Evolutionary conservation across 306 rosid genomes (phyloP), one percentile per base, ranked within the genome.

Genomic region (Vicia sativa): DNA sequence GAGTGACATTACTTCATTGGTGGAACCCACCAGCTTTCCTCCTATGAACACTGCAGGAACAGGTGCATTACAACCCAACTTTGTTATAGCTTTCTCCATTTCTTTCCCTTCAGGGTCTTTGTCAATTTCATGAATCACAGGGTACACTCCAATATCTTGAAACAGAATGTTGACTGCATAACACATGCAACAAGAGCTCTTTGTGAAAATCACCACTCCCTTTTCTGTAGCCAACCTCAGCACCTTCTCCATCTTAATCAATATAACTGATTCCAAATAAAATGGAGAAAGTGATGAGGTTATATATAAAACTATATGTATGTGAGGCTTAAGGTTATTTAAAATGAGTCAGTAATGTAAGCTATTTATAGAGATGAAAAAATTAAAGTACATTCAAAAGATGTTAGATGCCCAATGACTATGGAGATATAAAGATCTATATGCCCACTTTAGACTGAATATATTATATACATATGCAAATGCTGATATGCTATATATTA

Each of bases 1-100:
- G 34, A 87, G 95, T 31, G 99, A 95, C 99, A 95, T 95, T 72
- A 95, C 93, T 80, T 95, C 99, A 64, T 95, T 95, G 48, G 97
- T 95, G 64, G 99, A 95, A 10, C 99, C 99, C 42, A 95, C 87
- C 1, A 95, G 77, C 58, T 49, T 77, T 28, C 99, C 99, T n/a
- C 87, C 97, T 5, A 95, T 95, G 95, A 90, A 95, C 19, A 95
- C 99, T 0, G 92, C 96, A 0, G 99, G 99, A 8, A 95, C 85
- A 1, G 99, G 87, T 6, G 89, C 77, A 45, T 74, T 44, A 59
- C 95, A 85, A 1, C 97, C 97, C 76, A 90, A 8, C 92, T 84
- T 85, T 29, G 37, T 18, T 35, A 95, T 80, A 42, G 96, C 97
- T 62, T 75, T 90, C 87, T 90, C 99, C 86, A 95, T 88, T 73